A percentile compares a stretch with the other conserved stretches of the same genome.
Evolutionary conservation across 352 stramenopile species (phyloP).

Genomic region (Globisporangium heterothallicum): DNA sequence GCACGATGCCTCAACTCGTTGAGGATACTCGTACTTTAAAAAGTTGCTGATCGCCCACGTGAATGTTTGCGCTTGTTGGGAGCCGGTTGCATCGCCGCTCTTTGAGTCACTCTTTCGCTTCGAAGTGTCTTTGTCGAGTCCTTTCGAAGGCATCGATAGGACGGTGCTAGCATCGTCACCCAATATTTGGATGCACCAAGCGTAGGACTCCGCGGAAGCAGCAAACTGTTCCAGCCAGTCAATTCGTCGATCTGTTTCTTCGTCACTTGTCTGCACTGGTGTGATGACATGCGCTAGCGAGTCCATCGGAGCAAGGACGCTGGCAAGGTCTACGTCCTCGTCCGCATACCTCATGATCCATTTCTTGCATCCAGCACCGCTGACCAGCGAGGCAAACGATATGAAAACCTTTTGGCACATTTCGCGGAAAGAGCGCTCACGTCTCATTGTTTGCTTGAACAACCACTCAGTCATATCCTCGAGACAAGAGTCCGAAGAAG

Average conservation of each 20-base stretch:
- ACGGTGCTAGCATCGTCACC: constrained; percentile 22
- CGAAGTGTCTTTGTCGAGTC: constrained; percentile 9
- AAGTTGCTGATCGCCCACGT: constrained; percentile 34
- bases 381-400: constrained; percentile 38
- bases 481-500: constrained; percentile 21
- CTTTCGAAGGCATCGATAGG: constrained; percentile 5
- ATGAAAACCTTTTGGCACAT: constrained; percentile 42
- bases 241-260: constrained; percentile 17
- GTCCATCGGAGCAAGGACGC: constrained; percentile 41
- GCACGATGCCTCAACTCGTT: neutral
- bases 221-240: constrained; percentile 64
- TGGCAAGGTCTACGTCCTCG: constrained; percentile 12
- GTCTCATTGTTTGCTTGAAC: constrained; percentile 31
- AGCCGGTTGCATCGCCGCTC: constrained; percentile 5
- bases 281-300: constrained; percentile 25
- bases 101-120: constrained; percentile 31
- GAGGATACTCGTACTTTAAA: constrained; percentile 20
- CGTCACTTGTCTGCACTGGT: neutral
- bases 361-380: constrained; percentile 26
- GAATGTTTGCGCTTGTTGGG: constrained; percentile 16
- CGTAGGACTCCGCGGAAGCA: constrained; percentile 51
- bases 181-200: constrained; percentile 48
- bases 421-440: constrained; percentile 31
- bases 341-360: constrained; percentile 47
- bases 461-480: constrained; percentile 23